phyloP scores from a whole-genome alignment of 805 yeast species.

The Pichia membranifaciens region DNA sequence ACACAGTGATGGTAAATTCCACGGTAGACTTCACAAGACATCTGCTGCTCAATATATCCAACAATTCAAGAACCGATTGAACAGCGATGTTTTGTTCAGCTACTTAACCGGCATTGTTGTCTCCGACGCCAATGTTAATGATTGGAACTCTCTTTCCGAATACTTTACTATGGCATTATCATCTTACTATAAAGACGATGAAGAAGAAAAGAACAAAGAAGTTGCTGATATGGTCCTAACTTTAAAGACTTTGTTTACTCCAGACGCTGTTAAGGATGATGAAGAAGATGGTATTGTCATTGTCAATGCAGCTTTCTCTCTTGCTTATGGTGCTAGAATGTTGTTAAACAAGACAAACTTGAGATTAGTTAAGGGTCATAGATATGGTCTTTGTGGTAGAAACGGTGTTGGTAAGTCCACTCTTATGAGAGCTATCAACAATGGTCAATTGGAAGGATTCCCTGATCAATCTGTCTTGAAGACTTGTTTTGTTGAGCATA shows the following conservation, averaged over 20 bases:
- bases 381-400: conserved; percentile 97
- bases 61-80: conserved; percentile 24
- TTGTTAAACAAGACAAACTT: conserved; percentile 85
- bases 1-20: conserved; percentile 64
- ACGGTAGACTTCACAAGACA: conserved; percentile 60
- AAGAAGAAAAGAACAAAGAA: conserved; percentile 32
- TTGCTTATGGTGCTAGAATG: conserved; percentile 98
- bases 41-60: conserved; percentile 44
- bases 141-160: conserved; percentile 57
- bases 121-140: conserved; percentile 66
- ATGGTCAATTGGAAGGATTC: conserved; percentile 96
- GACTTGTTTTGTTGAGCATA: conserved; percentile 97
- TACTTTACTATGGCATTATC: conserved; percentile 41
- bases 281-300: conserved; percentile 82
- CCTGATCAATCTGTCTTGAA: conserved; percentile 81
- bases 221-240: conserved; percentile 41
- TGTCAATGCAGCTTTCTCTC: conserved; percentile 89
- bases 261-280: conserved; percentile 49
- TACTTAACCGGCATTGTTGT: conserved; percentile 52
- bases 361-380: conserved; percentile 85
- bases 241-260: conserved; percentile 51
- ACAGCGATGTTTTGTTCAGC: conserved; percentile 35
- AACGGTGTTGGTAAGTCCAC: conserved; percentile 99
- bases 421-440: conserved; percentile 91
- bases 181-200: conserved; percentile 29